Percentiles rank a stretch among this genome's conserved stretches.
These are phyloP conservation scores for Pestalotiopsis fici DNA, from an alignment of 2,329 filamentous ascomycete species.

Conservation along the genomic window DNA sequence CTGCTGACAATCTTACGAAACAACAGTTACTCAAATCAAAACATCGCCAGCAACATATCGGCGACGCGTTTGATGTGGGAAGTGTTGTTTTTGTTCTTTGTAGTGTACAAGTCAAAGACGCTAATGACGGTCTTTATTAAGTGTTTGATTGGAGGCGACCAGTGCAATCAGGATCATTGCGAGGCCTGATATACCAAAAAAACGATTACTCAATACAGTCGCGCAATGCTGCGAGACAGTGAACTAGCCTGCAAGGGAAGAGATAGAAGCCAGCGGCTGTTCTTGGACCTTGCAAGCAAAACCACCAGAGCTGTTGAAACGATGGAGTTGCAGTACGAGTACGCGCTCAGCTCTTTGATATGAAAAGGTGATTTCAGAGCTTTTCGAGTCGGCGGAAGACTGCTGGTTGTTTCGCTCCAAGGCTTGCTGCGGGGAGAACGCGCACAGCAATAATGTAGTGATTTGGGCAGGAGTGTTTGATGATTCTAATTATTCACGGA, in stretches of 20 bases:
- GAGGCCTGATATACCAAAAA: background rate
- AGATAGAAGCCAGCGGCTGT: background rate
- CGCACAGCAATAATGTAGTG: background rate
- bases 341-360: background rate
- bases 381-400: background rate
- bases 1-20: background rate
- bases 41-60: conserved; percentile 3
- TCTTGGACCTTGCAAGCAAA: background rate
- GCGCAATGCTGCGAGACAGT: background rate
- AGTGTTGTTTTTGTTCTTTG: background rate
- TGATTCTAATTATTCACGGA: background rate
- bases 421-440: background rate
- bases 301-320: background rate
- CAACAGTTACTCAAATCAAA: background rate
- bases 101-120: conserved; percentile 10
- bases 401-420: background rate
- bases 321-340: background rate
- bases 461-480: background rate
- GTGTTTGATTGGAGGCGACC: background rate
- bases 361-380: background rate
- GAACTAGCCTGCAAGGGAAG: background rate
- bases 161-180: conserved; percentile 1
- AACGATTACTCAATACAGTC: background rate
- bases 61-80: background rate
- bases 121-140: conserved; percentile 10